These are phyloP conservation scores for Mucor irregularis DNA, from an alignment of 371 early-diverging fungal species.

Conservation along the genomic window DNA sequence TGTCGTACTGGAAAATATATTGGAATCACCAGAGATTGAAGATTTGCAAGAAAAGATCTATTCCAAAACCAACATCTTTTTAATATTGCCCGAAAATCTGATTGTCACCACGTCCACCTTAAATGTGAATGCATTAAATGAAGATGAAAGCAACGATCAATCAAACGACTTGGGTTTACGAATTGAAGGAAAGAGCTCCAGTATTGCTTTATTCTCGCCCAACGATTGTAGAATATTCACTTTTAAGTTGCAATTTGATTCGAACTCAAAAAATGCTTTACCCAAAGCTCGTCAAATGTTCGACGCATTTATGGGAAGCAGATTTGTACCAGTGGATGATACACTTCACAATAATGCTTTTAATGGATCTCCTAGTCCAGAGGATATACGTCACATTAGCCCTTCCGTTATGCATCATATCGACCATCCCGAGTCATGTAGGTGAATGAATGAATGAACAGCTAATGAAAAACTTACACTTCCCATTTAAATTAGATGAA, in stretches of 20 bases:
- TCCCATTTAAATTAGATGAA: constrained; percentile 13
- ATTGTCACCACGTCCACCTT: background rate
- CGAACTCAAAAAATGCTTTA: constrained; percentile 15
- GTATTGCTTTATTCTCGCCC: background rate
- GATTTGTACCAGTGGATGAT: constrained; percentile 26
- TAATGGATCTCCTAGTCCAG: constrained; percentile 22
- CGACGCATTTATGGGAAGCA: constrained; percentile 20
- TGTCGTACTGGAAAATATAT: constrained; percentile 21
- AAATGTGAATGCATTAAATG: too few species aligned
- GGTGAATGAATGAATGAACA: background rate
- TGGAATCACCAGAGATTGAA: constrained; percentile 20
- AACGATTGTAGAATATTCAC: constrained; percentile 18
- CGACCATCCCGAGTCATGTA: constrained; percentile 31
- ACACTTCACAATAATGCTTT: constrained; percentile 17
- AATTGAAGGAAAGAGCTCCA: constrained; percentile 10
- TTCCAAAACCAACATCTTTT: constrained; percentile 13
- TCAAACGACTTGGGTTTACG: background rate
- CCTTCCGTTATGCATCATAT: constrained; percentile 31
- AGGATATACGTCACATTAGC: constrained; percentile 26
- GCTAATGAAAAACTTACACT: background rate
- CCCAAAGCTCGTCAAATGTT: constrained; percentile 17
- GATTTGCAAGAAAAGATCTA: constrained; percentile 13
- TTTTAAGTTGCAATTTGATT: constrained; percentile 19
- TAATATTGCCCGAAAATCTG: constrained; percentile 18
- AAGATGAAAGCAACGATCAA: too few species aligned